Conservation (phyloP, 352 stramenopile genomes). For the Globisporangium nodosum region DNA sequence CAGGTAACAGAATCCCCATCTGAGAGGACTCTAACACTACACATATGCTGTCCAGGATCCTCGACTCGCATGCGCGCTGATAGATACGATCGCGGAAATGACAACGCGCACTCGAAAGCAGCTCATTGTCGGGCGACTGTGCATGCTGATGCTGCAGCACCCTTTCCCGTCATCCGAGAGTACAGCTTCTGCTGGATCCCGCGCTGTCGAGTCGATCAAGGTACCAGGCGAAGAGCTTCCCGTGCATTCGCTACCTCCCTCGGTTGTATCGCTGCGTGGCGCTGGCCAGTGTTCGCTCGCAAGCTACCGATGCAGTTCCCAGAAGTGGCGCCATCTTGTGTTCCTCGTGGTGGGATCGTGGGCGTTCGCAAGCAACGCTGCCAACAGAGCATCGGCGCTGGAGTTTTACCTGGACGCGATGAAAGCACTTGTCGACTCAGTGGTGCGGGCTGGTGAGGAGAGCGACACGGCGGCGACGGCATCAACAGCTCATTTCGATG, state of each 20-base stretch:
- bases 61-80: slow-evolving; percentile 35
- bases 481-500: slow-evolving; percentile 2
- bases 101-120: slow-evolving; percentile 40
- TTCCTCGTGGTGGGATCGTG: slow-evolving; percentile 60
- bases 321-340: slow-evolving; percentile 43
- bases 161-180: slow-evolving; percentile 28
- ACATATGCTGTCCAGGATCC: slow-evolving; percentile 24
- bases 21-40: neutral
- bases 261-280: slow-evolving; percentile 26
- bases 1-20: neutral
- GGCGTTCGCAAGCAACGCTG: slow-evolving; percentile 27
- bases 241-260: slow-evolving; percentile 21
- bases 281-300: slow-evolving; percentile 30
- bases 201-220: neutral
- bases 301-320: slow-evolving; percentile 35
- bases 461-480: slow-evolving; percentile 17
- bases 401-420: slow-evolving; percentile 48
- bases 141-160: slow-evolving; percentile 51
- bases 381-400: slow-evolving; percentile 24
- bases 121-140: slow-evolving; percentile 38
- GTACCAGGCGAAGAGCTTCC: slow-evolving; percentile 20
- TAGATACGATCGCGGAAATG: slow-evolving; percentile 33
- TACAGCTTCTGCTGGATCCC: neutral
- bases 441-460: neutral
- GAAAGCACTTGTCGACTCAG: slow-evolving; percentile 27